These are phyloP conservation scores for Polyplosphaeria fusca DNA, from an alignment of 495 filamentous ascomycete genomes.

Conservation along the genomic window DNA sequence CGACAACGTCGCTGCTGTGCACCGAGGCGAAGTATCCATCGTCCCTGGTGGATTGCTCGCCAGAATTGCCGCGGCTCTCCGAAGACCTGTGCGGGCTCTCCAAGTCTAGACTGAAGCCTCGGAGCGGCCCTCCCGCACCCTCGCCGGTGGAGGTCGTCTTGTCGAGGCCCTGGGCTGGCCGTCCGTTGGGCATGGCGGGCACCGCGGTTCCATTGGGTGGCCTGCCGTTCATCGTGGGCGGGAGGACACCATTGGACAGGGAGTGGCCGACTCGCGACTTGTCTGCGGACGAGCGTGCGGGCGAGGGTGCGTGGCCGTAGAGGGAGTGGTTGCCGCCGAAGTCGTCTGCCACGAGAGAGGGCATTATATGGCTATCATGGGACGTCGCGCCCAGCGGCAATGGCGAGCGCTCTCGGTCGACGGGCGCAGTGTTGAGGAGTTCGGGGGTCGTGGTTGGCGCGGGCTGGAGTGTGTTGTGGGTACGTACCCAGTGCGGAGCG, in stretches of 20 bases:
- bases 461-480: constrained; percentile 4
- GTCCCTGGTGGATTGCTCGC: constrained; percentile 9
- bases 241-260: constrained; percentile 28
- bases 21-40: constrained; percentile 33
- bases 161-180: constrained; percentile 9
- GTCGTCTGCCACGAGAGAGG: constrained; percentile 34
- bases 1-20: constrained; percentile 20
- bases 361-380: constrained; percentile 31
- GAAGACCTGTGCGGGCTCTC: constrained; percentile 16
- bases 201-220: constrained; percentile 21
- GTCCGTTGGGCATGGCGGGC: constrained; percentile 31
- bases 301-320: constrained; percentile 13
- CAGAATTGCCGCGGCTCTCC: constrained; percentile 19
- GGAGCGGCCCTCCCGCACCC: neutral
- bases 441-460: constrained; percentile 7
- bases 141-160: constrained; percentile 16
- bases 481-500: neutral
- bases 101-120: constrained; percentile 10
- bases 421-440: neutral
- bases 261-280: constrained; percentile 9
- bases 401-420: constrained; percentile 13
- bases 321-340: constrained; percentile 20
- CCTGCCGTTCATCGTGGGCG: constrained; percentile 26
- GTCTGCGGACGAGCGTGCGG: constrained; percentile 17
- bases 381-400: constrained; percentile 1